Conservation (phyloP, 2,329 filamentous ascomycete species). For the Aspergillus calidoustus region DNA sequence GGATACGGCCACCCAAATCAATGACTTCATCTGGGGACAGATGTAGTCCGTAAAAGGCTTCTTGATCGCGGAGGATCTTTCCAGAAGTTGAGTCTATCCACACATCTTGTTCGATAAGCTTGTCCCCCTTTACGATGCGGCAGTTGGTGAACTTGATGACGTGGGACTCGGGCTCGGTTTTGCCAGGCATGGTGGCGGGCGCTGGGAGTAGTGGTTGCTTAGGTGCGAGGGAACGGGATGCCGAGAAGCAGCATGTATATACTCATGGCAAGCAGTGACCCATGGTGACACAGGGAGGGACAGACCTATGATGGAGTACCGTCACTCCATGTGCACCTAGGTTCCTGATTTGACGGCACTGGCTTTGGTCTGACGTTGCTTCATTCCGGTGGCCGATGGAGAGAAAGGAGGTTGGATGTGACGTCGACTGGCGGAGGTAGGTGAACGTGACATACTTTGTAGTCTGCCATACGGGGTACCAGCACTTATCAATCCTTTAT, state of each 20-base stretch:
- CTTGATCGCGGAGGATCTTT: conserved; percentile 75
- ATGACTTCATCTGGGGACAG: conserved; percentile 71
- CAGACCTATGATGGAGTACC: conserved; percentile 1
- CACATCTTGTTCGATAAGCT: conserved; percentile 76
- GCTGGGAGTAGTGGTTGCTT: conserved; percentile 19
- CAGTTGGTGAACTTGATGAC: conserved; percentile 93
- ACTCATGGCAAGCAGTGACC: background rate
- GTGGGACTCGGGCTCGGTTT: conserved; percentile 42
- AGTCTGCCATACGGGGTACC: background rate
- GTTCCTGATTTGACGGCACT: background rate
- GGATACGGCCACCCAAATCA: conserved; percentile 79
- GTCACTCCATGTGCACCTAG: conserved; percentile 1
- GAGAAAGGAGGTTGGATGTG: conserved; percentile 9
- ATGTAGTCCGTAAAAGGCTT: conserved; percentile 57
- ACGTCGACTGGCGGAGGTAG: conserved; percentile 9
- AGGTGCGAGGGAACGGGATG: background rate
- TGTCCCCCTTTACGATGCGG: conserved; percentile 70
- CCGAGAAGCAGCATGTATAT: background rate
- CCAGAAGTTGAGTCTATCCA: conserved; percentile 84
- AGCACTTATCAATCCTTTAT: conserved; percentile 2
- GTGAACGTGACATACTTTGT: background rate
- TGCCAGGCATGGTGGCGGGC: conserved; percentile 39
- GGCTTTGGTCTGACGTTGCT: conserved; percentile 18
- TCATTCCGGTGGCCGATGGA: conserved; percentile 2
- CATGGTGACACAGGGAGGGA: conserved; percentile 16